Evolutionary conservation across 2,329 filamentous ascomycete genomes (phyloP), one percentile per base, ranked within the genome.

Genomic region (Aspergillus spinulosporus): DNA sequence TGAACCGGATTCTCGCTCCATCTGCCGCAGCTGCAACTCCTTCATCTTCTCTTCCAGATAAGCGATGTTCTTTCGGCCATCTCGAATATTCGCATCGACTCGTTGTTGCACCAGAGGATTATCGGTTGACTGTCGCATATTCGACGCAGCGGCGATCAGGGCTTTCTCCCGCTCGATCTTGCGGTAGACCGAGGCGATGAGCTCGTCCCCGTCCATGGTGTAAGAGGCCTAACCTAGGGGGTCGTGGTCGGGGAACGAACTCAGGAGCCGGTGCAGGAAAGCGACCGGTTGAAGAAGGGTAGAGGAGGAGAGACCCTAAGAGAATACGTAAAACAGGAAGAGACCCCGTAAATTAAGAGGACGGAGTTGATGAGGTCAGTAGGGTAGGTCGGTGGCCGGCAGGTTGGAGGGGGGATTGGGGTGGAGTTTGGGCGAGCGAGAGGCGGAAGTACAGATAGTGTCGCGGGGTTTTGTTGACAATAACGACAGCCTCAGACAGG

Each of bases 121-220:
- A 79, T 91, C 90, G 66, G 93, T 97, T 75, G 94, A 92, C 77
- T 92, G 88, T 77, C 92, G 89, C 92, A 99, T 96, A 67, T 89
- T 86, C 77, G 90, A 94, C 66, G 93, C 93, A 68, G 91, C 93
- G 75, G 89, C 89, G 81, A 99, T 94, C 71, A 97, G 87, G 68
- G 88, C 89, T 82, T 92, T 93, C 78, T 99, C 94, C 74, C 93
- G 88, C 82, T 97, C 91, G 76, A 99, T 97, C 88, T 99, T 97
- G 80, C 88, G 89, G 79, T 89, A 86, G 78, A 99, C 92, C 75
- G 91, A 89, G 77, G 86, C 86, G 76, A 86, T 82, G 63, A 84
- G 80, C 65, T 85, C 81, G 70, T 87, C 83, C 72, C 79, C 80
- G 60, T 78, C 80, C 79, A 85, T 86, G 71, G 64, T 79, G 74